A percentile compares a stretch with the other conserved stretches of the same genome.
phyloP scores from a whole-genome alignment of 768 basidiomycete species.

The Suillus hirtellus region DNA sequence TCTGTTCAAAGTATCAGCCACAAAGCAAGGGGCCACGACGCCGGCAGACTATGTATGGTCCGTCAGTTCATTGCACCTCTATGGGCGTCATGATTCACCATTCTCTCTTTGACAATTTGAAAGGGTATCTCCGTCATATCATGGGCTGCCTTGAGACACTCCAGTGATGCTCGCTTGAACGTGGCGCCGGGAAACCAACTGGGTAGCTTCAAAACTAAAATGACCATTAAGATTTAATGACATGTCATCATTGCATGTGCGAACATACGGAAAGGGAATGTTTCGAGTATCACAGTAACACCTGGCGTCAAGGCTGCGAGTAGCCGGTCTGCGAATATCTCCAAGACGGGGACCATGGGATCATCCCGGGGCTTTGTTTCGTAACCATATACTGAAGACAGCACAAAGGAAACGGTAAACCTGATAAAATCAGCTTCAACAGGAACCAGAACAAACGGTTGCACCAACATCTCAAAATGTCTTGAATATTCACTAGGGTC shows the following conservation, averaged over 20 bases:
- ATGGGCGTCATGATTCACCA: not conserved
- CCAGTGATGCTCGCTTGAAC: not conserved
- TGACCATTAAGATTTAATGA: not conserved
- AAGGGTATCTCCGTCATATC: not conserved
- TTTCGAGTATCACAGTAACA: not conserved
- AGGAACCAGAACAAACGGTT: not conserved
- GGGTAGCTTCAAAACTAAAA: not conserved
- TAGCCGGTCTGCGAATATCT: not conserved
- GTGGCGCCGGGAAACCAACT: not conserved
- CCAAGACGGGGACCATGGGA: not conserved
- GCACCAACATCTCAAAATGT: not conserved
- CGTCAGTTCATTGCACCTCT: not conserved
- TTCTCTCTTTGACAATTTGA: not conserved
- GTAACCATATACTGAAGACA: not conserved
- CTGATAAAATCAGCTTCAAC: not conserved
- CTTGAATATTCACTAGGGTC: not conserved
- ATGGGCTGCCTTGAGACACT: not conserved
- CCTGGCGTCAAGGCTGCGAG: not conserved
- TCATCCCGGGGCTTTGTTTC: not conserved
- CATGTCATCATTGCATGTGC: not conserved
- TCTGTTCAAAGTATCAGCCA: not conserved
- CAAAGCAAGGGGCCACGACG: not conserved
- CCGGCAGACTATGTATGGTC: not conserved
- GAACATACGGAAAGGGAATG: not conserved
- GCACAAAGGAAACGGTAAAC: not conserved